Evolutionary conservation across 805 yeast species (phyloP).

Genomic region (Monosporozyma aquatica): DNA sequence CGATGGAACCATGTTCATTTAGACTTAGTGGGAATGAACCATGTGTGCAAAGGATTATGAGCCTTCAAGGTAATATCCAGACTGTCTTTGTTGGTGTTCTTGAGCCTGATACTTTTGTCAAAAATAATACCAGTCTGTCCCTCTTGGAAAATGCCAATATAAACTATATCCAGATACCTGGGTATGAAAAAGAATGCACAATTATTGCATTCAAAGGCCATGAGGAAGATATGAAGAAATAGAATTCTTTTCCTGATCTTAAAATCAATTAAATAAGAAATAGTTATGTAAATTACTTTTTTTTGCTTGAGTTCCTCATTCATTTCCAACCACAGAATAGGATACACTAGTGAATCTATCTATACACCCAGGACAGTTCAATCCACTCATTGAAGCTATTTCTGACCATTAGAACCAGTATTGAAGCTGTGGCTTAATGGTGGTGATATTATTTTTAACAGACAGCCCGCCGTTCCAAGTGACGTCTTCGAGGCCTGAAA

Average conservation of each 20-base stretch:
- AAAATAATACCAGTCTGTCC: conserved; percentile 47
- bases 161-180: conserved; percentile 72
- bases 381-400: neutral
- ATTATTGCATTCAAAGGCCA: conserved; percentile 61
- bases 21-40: conserved; percentile 86
- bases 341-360: too few relatives aligned
- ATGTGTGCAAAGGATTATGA: conserved; percentile 71
- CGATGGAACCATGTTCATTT: conserved; percentile 94
- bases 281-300: too few relatives aligned
- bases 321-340: too few relatives aligned
- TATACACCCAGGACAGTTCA: neutral
- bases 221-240: conserved; percentile 3
- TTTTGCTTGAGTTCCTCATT: too few relatives aligned
- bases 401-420: too few relatives aligned
- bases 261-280: too few relatives aligned
- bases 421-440: too few relatives aligned
- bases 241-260: too few relatives aligned
- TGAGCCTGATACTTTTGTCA: conserved; percentile 86
- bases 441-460: neutral
- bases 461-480: neutral
- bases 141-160: conserved; percentile 48
- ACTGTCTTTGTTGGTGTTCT: conserved; percentile 85
- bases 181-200: conserved; percentile 64
- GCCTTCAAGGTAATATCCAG: conserved; percentile 38
- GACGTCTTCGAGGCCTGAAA: too few relatives aligned